phyloP scores from a whole-genome alignment of 345 rosid genomes.

The Microcos paniculata region DNA sequence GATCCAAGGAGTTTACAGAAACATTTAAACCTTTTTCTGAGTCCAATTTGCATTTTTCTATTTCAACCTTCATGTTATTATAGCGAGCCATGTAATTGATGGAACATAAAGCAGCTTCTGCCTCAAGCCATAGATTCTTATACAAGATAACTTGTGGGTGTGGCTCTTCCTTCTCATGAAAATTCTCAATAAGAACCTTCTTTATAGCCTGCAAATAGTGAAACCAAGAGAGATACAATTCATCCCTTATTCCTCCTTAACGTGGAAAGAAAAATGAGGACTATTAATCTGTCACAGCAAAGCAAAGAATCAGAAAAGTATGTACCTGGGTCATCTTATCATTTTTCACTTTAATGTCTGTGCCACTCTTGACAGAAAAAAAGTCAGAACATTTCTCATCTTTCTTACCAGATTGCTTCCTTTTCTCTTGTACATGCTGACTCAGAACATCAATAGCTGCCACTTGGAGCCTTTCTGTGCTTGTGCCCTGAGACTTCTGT shows the following conservation, averaged over 20 bases:
- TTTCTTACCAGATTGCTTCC: slow-evolving; percentile 22
- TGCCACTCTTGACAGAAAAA: slow-evolving; percentile 20
- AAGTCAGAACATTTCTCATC: slow-evolving; percentile 24
- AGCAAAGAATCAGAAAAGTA: slow-evolving; percentile 13
- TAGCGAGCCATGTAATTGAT: slow-evolving; percentile 66
- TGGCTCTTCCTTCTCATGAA: slow-evolving; percentile 51
- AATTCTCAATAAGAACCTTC: slow-evolving; percentile 60
- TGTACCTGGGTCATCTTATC: slow-evolving; percentile 67
- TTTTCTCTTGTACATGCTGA: slow-evolving; percentile 22
- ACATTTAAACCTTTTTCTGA: slow-evolving; percentile 35
- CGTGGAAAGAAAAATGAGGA: neutral
- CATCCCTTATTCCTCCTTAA: neutral
- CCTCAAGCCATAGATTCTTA: slow-evolving; percentile 95
- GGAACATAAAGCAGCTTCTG: slow-evolving; percentile 83
- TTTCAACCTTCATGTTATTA: slow-evolving; percentile 53
- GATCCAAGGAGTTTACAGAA: neutral
- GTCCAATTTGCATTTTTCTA: slow-evolving; percentile 42
- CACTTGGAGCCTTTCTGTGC: slow-evolving; percentile 2
- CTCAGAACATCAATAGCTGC: slow-evolving; percentile 18
- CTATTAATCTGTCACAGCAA: neutral
- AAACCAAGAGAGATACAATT: slow-evolving; percentile 9
- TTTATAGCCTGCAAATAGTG: slow-evolving; percentile 63
- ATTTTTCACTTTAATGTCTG: slow-evolving; percentile 35
- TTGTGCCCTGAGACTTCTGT: slow-evolving; percentile 25
- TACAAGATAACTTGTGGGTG: slow-evolving; percentile 60